These are phyloP conservation scores for Sugiyamaella qingdaonensis DNA, from an alignment of 805 yeast genomes.

Conservation along the genomic window DNA sequence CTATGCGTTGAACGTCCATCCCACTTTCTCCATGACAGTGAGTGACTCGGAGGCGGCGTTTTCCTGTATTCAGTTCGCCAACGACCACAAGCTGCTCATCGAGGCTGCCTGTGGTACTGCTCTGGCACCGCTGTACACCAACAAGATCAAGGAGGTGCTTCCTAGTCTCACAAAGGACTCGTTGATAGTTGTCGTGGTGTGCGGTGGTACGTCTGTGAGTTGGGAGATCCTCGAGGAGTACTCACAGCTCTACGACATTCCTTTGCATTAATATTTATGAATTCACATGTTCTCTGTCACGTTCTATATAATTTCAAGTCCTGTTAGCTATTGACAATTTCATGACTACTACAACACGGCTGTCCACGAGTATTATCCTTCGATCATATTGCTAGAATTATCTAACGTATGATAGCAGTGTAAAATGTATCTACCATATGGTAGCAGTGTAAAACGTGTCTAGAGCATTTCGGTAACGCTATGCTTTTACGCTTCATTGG, in stretches of 20 bases:
- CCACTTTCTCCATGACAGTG: slow-evolving; percentile 41
- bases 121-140: slow-evolving; percentile 40
- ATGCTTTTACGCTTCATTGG: no score
- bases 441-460: no score
- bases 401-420: no score
- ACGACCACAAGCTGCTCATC: slow-evolving; percentile 48
- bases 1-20: slow-evolving; percentile 39
- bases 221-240: slow-evolving; percentile 25
- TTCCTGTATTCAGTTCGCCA: slow-evolving; percentile 48
- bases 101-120: slow-evolving; percentile 79
- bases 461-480: no score
- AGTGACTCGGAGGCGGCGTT: slow-evolving; percentile 54
- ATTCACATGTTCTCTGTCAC: background rate
- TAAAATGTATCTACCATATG: no score
- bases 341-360: background rate
- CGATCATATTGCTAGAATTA: no score
- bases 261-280: slow-evolving; percentile 10
- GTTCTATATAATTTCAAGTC: background rate
- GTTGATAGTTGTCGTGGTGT: slow-evolving; percentile 51
- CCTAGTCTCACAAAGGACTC: slow-evolving; percentile 36
- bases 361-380: background rate
- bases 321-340: background rate
- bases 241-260: slow-evolving; percentile 21
- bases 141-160: slow-evolving; percentile 18
- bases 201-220: slow-evolving; percentile 47